Evolutionary conservation across 805 yeast genomes (phyloP), one percentile per base, ranked within the genome.

Genomic region (Kodamaea laetipori): DNA sequence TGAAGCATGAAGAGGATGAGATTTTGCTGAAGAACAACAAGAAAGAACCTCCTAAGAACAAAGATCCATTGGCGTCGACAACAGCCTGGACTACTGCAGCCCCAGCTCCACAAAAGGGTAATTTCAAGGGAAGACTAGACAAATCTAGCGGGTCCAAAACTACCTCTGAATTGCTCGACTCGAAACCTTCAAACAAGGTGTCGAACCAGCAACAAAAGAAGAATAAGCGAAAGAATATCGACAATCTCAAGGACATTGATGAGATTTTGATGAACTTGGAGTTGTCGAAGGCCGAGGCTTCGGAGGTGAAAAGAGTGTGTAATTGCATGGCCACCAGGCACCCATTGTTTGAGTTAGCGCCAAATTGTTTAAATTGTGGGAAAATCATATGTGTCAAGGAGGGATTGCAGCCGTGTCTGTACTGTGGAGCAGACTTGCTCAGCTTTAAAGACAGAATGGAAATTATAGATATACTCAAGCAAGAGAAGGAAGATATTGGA

Each of bases 331-430:
- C 92, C 1, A 78, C 85, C 0, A 71, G 86, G 47, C 99, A 94
- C 58, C 96, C 97, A 3, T 66, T 94, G 23, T 85, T 89, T 49
- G 95, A 87, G 44, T 76, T 85, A 50, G 94, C 95, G 2, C 98
- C 99, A 1, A 94, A 94, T 60, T 94, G 99, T 56, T 65, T 94
- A 31, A 82, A 85, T 47, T 94, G 99, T 61, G 99, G 99, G 8
- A 87, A 90, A 61, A 87, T 94, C 32, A 87, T 94, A 2, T 94
- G 99, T 67, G 74, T 77, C 3, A 83, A 82, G 53, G 98, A 94
- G 58, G 98, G 98, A 0, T 67, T 88, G 17, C 94, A 90, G 47
- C 94, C 94, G 3, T 94, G 99, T 57, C 76, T 94, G 2, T 85
- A 66, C 49, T 94, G 99, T 67, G 87, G 89, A 0, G 60, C 73